Conservation (phyloP, 1,139 yeast species). For the Saccharomycopsis crataegensis region DNA sequence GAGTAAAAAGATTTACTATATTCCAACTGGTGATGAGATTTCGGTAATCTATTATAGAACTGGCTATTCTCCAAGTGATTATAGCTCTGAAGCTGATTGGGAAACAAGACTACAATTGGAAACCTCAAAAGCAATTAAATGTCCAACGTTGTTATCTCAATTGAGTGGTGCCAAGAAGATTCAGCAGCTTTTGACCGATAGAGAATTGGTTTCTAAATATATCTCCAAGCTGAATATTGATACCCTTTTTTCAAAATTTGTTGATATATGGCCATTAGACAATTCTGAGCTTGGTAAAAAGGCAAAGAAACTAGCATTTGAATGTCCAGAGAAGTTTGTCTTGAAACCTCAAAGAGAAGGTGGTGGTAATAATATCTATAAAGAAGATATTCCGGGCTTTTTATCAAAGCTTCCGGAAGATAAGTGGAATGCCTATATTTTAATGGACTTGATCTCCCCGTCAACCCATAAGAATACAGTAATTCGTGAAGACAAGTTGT, state of each 20-base stretch:
- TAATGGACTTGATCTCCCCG: conserved; percentile 89
- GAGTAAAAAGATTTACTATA: conserved; percentile 42
- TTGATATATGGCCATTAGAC: conserved; percentile 80
- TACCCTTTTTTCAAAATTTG: conserved; percentile 58
- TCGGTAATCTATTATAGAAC: conserved; percentile 86
- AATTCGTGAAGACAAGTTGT: conserved; percentile 55
- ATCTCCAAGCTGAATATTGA: conserved; percentile 31
- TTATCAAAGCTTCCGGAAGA: conserved; percentile 51
- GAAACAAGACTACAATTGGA: conserved; percentile 66
- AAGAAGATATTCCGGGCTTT: conserved; percentile 72
- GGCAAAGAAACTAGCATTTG: conserved; percentile 65
- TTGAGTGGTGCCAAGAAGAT: conserved; percentile 88
- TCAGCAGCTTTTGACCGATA: conserved; percentile 75
- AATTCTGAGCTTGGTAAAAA: conserved; percentile 50
- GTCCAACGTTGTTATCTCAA: conserved; percentile 86
- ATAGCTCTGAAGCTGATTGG: conserved; percentile 61
- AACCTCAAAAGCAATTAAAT: conserved; percentile 72
- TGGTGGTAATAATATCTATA: conserved; percentile 86
- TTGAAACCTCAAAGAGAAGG: conserved; percentile 98
- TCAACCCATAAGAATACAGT: conserved; percentile 61
- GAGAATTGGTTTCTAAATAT: conserved; percentile 40
- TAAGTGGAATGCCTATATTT: conserved; percentile 85
- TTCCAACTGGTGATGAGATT: conserved; percentile 55
- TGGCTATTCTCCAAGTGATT: conserved; percentile 80
- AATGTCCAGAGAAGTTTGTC: conserved; percentile 63